phyloP scores from a whole-genome alignment of 768 basidiomycete species.

The Albatrellus ellisii region DNA sequence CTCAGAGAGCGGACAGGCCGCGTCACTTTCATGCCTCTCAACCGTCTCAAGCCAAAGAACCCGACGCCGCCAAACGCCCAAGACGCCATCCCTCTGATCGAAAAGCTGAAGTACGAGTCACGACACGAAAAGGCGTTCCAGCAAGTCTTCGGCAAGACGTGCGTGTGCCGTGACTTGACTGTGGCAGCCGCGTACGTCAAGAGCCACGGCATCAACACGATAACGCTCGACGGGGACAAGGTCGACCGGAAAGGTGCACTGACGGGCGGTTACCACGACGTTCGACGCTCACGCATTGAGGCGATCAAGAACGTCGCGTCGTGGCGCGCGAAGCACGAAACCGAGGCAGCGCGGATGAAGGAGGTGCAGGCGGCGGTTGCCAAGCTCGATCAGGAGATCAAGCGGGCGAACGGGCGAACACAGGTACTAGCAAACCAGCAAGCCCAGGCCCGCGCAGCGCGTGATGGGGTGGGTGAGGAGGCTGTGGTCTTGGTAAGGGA shows the following conservation, averaged over 20 bases:
- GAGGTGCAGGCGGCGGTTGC: conserved; percentile 66
- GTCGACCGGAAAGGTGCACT: conserved; percentile 93
- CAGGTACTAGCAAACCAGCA: conserved; percentile 60
- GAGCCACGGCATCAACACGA: conserved; percentile 90
- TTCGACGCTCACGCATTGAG: conserved; percentile 82
- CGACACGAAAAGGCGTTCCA: conserved; percentile 74
- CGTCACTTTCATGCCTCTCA: conserved; percentile 97
- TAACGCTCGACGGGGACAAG: conserved; percentile 95
- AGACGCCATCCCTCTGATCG: conserved; percentile 70
- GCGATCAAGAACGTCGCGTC: conserved; percentile 62
- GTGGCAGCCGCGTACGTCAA: conserved; percentile 92
- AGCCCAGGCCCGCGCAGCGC: conserved; percentile 50
- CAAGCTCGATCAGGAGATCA: conserved; percentile 78
- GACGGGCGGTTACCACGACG: conserved; percentile 93
- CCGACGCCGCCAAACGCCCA: conserved; percentile 53
- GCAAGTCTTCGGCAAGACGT: conserved; percentile 96
- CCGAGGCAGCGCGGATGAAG: conserved; percentile 45
- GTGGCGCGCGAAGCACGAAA: conserved; percentile 63
- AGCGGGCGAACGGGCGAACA: conserved; percentile 56
- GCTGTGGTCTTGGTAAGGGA: conserved; percentile 45
- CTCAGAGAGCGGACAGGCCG: conserved; percentile 85
- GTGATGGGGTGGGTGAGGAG: conserved; percentile 58
- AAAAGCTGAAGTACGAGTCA: conserved; percentile 68
- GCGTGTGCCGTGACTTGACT: conserved; percentile 86
- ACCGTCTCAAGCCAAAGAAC: conserved; percentile 76